Conservation (phyloP, 208 protist species). For the Trichomonas vaginalis region DNA sequence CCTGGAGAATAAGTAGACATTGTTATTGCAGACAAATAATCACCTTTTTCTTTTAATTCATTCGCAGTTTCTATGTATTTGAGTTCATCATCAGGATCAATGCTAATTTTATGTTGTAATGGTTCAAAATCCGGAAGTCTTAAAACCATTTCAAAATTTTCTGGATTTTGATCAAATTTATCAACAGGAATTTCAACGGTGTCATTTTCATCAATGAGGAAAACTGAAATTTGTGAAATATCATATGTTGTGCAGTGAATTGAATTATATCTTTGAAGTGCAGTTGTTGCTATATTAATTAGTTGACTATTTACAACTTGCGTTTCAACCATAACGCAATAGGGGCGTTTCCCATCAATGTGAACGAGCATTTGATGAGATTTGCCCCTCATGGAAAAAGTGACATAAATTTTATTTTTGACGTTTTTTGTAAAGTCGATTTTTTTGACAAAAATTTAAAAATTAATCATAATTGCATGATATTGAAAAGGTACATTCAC, state of each 20-base stretch:
- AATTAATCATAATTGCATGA: too few species aligned
- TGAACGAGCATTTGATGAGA: background rate
- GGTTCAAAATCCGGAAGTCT: background rate
- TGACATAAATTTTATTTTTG: too few species aligned
- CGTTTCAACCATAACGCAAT: background rate
- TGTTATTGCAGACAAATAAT: background rate
- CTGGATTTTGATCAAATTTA: background rate
- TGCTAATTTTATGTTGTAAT: background rate
- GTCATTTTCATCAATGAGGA: background rate
- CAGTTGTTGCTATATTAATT: background rate
- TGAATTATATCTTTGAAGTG: background rate
- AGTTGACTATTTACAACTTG: background rate
- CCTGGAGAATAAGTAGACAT: background rate
- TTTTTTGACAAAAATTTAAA: too few species aligned
- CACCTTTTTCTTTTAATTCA: background rate
- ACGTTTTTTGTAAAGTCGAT: too few species aligned
- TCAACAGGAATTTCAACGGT: background rate
- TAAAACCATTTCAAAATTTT: background rate
- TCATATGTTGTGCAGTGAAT: background rate
- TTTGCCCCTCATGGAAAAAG: background rate
- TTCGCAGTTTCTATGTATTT: background rate
- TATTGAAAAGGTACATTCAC: too few species aligned
- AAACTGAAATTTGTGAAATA: background rate
- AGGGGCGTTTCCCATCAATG: background rate
- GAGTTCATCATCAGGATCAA: background rate